Conservation (phyloP, 2,329 filamentous ascomycete species). For the Endothia cerciana region DNA sequence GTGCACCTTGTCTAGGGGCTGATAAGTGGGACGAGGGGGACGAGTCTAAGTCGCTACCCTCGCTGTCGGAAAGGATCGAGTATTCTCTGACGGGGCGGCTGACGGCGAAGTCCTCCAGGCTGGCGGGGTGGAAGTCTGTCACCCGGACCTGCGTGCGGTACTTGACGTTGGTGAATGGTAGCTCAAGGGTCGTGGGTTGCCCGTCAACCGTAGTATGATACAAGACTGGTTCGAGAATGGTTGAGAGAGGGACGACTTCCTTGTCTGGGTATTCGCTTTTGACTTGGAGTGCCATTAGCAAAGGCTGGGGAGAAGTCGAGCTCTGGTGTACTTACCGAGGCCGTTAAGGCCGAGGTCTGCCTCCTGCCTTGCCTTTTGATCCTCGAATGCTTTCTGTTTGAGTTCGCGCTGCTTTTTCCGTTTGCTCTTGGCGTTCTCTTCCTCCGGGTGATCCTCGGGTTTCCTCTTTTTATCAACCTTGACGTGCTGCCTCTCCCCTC, state of each 20-base stretch:
- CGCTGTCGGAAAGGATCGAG: slow-evolving; percentile 52
- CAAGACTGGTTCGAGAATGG: slow-evolving; percentile 44
- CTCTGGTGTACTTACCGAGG: neutral
- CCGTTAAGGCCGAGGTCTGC: slow-evolving; percentile 33
- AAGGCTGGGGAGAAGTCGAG: slow-evolving; percentile 15
- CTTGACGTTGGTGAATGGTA: slow-evolving; percentile 76
- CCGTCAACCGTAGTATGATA: slow-evolving; percentile 50
- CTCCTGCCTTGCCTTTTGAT: slow-evolving; percentile 37
- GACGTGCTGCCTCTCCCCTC: slow-evolving; percentile 45
- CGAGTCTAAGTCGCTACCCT: slow-evolving; percentile 39
- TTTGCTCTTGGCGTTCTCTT: slow-evolving; percentile 35
- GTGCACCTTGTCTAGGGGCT: slow-evolving; percentile 33
- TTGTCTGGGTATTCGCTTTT: slow-evolving; percentile 50
- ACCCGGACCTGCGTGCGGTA: slow-evolving; percentile 75
- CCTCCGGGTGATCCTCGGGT: slow-evolving; percentile 31
- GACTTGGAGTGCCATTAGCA: slow-evolving; percentile 38
- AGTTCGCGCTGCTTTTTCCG: slow-evolving; percentile 31
- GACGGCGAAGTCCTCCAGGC: slow-evolving; percentile 71
- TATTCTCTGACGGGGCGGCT: slow-evolving; percentile 51
- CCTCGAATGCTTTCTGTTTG: slow-evolving; percentile 33
- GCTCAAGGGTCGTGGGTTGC: slow-evolving; percentile 39
- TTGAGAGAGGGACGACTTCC: slow-evolving; percentile 40
- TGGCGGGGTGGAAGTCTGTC: slow-evolving; percentile 76
- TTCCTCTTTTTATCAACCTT: slow-evolving; percentile 47
- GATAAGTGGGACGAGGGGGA: slow-evolving; percentile 32